phyloP scores from a whole-genome alignment of 805 yeast species.

The Henningerozyma blattae region DNA sequence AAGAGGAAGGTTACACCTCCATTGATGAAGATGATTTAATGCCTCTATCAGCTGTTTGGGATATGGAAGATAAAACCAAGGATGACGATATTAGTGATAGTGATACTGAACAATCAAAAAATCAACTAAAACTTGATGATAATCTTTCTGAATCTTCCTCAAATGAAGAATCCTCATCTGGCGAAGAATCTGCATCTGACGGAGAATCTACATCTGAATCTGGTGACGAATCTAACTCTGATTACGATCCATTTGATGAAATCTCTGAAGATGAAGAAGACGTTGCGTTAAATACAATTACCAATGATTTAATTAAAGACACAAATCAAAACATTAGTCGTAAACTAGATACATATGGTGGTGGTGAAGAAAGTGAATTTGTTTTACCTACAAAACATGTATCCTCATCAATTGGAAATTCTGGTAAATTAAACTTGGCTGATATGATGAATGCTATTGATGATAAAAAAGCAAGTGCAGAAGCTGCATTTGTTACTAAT shows the following conservation, averaged over 20 bases:
- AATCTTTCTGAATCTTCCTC: slow-evolving; percentile 7
- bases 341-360: slow-evolving; percentile 41
- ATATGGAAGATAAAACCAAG: slow-evolving; percentile 43
- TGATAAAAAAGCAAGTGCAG: slow-evolving; percentile 34
- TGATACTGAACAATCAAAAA: slow-evolving; percentile 1
- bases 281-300: slow-evolving; percentile 41
- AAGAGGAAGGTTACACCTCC: slow-evolving; percentile 52
- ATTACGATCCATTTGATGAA: slow-evolving; percentile 25
- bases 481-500: slow-evolving; percentile 35
- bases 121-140: slow-evolving; percentile 11
- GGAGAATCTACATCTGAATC: slow-evolving; percentile 8
- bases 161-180: slow-evolving; percentile 3
- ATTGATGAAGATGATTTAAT: slow-evolving; percentile 66
- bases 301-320: slow-evolving; percentile 26
- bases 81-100: slow-evolving; percentile 14
- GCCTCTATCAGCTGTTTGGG: slow-evolving; percentile 85
- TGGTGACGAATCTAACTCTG: slow-evolving; percentile 16
- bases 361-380: slow-evolving; percentile 56
- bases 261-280: slow-evolving; percentile 38
- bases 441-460: slow-evolving; percentile 68
- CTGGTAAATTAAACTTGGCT: slow-evolving; percentile 43
- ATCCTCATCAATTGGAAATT: slow-evolving; percentile 3
- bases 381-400: slow-evolving; percentile 41
- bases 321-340: slow-evolving; percentile 21
- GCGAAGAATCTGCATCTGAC: slow-evolving; percentile 6